phyloP scores from a whole-genome alignment of 2,329 filamentous ascomycete species.

The Fusarium sp. region DNA sequence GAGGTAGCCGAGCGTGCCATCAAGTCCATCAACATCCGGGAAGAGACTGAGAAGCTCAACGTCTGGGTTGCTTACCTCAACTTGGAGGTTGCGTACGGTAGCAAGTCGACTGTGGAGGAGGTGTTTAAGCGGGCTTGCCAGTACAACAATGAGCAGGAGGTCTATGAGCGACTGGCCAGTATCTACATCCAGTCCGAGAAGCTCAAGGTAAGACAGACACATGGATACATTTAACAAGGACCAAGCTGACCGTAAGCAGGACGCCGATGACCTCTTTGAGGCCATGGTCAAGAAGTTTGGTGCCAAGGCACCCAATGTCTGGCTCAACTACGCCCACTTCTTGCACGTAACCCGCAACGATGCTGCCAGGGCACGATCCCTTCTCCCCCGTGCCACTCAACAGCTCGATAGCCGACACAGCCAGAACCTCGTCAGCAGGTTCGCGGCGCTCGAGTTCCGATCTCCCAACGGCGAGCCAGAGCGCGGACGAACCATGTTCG shows the following conservation, averaged over 20 bases:
- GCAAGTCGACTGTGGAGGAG: slow-evolving; percentile 82
- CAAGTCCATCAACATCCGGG: slow-evolving; percentile 88
- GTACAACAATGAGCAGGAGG: slow-evolving; percentile 91
- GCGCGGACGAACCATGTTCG: slow-evolving; percentile 93
- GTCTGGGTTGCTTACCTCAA: slow-evolving; percentile 96
- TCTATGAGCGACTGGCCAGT: slow-evolving; percentile 88
- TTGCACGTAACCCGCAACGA: slow-evolving; percentile 78
- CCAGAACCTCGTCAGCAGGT: slow-evolving; percentile 80
- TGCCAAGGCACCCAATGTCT: slow-evolving; percentile 80
- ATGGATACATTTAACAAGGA: neutral
- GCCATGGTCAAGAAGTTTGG: slow-evolving; percentile 89
- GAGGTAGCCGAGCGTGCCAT: slow-evolving; percentile 92
- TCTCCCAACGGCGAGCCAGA: slow-evolving; percentile 85
- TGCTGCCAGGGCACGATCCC: slow-evolving; percentile 78
- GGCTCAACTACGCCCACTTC: slow-evolving; percentile 96
- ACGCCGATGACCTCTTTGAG: slow-evolving; percentile 90
- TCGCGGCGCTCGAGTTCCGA: slow-evolving; percentile 91
- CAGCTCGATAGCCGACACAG: slow-evolving; percentile 76
- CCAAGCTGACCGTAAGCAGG: slow-evolving; percentile 61
- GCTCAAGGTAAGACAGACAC: slow-evolving; percentile 73
- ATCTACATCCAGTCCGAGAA: slow-evolving; percentile 96
- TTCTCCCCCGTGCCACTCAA: slow-evolving; percentile 87
- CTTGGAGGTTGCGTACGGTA: slow-evolving; percentile 90
- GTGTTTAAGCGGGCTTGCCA: slow-evolving; percentile 93
- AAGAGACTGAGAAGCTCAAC: slow-evolving; percentile 93